phyloP scores from a whole-genome alignment of 1,139 yeast genomes.

The Kurtzmaniella natalensis region DNA sequence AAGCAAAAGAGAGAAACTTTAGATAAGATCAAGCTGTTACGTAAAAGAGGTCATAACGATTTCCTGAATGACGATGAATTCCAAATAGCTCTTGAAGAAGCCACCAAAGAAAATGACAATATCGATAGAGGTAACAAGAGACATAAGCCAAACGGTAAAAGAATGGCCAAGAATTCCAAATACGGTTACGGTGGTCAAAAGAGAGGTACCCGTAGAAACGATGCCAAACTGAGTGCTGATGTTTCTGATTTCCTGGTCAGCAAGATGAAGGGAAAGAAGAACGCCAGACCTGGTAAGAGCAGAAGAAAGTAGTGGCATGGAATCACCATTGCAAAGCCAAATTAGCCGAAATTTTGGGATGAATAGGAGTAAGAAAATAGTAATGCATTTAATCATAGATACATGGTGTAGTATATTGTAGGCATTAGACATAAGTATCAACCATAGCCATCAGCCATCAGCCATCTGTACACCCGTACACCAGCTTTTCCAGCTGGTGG shows the following conservation, averaged over 20 bases:
- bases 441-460: too few species aligned
- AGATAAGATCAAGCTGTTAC: conserved; percentile 83
- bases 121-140: conserved; percentile 33
- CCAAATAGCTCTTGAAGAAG: conserved; percentile 85
- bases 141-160: conserved; percentile 57
- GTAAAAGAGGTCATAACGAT: conserved; percentile 76
- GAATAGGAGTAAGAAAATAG: too few species aligned
- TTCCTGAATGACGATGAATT: conserved; percentile 58
- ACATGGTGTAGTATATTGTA: too few species aligned
- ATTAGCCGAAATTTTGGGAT: too few species aligned
- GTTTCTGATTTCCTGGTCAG: conserved; percentile 57
- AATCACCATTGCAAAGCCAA: too few species aligned
- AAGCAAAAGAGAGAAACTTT: conserved; percentile 89
- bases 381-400: too few species aligned
- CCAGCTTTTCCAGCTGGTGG: too few species aligned
- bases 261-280: conserved; percentile 45
- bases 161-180: conserved; percentile 65
- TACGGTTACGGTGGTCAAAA: conserved; percentile 69
- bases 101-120: conserved; percentile 46
- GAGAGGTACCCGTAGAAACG: conserved; percentile 68
- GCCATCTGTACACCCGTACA: too few species aligned
- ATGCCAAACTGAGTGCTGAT: conserved; percentile 70
- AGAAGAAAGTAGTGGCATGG: conserved; percentile 28
- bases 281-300: conserved; percentile 71
- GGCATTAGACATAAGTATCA: too few species aligned